Percentiles rank a stretch among this genome's conserved stretches.
phyloP scores from a whole-genome alignment of 306 rosid genomes.

The Cucurbita moschata region DNA sequence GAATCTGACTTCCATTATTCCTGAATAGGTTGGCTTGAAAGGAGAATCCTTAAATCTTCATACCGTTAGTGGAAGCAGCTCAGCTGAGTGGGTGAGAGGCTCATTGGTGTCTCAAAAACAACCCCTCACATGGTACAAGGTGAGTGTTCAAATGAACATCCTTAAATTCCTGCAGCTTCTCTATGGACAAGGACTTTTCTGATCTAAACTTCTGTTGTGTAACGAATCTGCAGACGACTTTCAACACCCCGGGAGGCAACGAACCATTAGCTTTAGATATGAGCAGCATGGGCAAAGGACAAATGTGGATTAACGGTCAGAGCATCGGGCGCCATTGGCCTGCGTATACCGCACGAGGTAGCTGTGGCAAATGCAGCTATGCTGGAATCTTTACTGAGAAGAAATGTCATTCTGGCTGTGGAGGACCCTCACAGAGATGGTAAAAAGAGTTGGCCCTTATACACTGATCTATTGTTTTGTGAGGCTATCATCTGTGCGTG shows the following conservation, averaged over 20 bases:
- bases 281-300: constrained; percentile 94
- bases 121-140: constrained; percentile 96
- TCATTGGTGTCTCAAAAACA: constrained; percentile 44
- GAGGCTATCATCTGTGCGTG: too few relatives aligned
- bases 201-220: neutral
- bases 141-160: constrained; percentile 11
- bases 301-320: constrained; percentile 77
- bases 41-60: constrained; percentile 67
- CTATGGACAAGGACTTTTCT: neutral
- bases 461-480: neutral
- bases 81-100: constrained; percentile 75
- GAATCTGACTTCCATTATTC: neutral
- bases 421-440: constrained; percentile 94
- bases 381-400: constrained; percentile 57
- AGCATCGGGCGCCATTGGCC: constrained; percentile 97
- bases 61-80: constrained; percentile 58
- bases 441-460: constrained; percentile 16
- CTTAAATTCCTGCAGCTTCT: constrained; percentile 1
- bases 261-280: constrained; percentile 82
- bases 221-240: constrained; percentile 38
- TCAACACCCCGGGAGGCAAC: constrained; percentile 53
- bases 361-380: constrained; percentile 53
- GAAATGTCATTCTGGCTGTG: constrained; percentile 56
- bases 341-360: constrained; percentile 43
- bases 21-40: constrained; percentile 60